Conservation (phyloP, 768 basidiomycete species). For the Mycena vulgaris region DNA sequence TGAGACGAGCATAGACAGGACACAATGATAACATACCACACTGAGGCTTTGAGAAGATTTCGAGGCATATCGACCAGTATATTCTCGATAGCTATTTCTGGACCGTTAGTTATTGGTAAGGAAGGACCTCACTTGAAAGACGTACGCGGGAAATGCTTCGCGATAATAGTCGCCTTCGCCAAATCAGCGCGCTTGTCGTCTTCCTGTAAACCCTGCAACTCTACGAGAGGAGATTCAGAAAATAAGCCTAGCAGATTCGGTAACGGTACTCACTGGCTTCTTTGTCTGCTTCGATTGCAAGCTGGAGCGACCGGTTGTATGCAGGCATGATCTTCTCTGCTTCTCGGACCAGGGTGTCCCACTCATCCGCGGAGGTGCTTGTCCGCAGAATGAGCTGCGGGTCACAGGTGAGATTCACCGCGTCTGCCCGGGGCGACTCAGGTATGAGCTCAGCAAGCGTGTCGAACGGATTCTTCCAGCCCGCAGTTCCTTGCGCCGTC, state of each 20-base stretch:
- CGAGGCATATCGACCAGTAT: constrained; percentile 13
- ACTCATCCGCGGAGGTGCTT: constrained; percentile 7
- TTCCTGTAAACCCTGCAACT: constrained; percentile 23
- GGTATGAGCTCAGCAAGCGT: constrained; percentile 17
- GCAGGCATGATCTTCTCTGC: constrained; percentile 21
- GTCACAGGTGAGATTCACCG: constrained; percentile 18
- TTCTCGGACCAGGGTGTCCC: constrained; percentile 4
- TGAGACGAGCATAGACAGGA: too few species aligned
- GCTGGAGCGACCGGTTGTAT: constrained; percentile 20
- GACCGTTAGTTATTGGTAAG: not conserved
- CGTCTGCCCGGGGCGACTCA: not conserved
- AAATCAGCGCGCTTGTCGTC: constrained; percentile 27
- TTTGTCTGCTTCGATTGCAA: constrained; percentile 32
- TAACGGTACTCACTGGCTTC: constrained; percentile 30
- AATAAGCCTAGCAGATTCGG: not conserved
- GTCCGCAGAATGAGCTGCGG: constrained; percentile 15
- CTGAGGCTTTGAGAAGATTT: constrained; percentile 34
- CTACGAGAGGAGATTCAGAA: constrained; percentile 10
- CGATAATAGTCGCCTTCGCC: constrained; percentile 16
- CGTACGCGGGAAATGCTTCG: constrained; percentile 35
- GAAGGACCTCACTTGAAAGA: not conserved
- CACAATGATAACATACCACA: constrained; percentile 26
- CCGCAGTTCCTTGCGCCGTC: not conserved
- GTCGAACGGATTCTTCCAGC: constrained; percentile 28
- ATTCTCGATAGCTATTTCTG: constrained; percentile 10